These are phyloP conservation scores for Mortierella alpina DNA, from an alignment of 192 early-diverging fungal species.

Conservation along the genomic window DNA sequence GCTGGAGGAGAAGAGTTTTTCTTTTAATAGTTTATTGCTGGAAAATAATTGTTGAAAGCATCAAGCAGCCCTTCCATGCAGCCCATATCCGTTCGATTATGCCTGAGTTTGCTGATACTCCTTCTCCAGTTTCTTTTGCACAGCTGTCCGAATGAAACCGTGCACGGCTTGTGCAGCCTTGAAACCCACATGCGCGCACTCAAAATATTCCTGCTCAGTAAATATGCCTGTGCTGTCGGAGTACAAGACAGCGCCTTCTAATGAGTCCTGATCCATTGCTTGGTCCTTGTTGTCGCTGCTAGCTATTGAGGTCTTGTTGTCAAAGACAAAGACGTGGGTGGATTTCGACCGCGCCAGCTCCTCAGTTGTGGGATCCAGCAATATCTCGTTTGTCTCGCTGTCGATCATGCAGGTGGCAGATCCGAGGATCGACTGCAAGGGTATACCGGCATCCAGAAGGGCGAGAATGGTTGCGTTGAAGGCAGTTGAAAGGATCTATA, in stretches of 20 bases:
- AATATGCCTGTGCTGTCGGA: slow-evolving; percentile 82
- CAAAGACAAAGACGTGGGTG: slow-evolving; percentile 88
- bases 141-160: slow-evolving; percentile 74
- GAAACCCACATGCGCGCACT: slow-evolving; percentile 39
- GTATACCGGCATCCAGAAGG: slow-evolving; percentile 90
- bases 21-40: neutral
- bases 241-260: slow-evolving; percentile 55
- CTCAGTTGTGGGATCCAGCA: slow-evolving; percentile 83
- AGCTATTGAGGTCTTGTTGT: slow-evolving; percentile 56
- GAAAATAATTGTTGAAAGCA: neutral
- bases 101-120: slow-evolving; percentile 59
- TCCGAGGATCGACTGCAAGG: slow-evolving; percentile 76
- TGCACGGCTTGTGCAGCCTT: slow-evolving; percentile 55
- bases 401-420: slow-evolving; percentile 79
- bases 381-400: slow-evolving; percentile 61
- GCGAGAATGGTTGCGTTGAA: slow-evolving; percentile 89
- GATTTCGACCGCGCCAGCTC: slow-evolving; percentile 80
- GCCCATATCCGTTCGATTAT: slow-evolving; percentile 2
- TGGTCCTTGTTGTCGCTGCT: neutral
- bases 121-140: slow-evolving; percentile 68
- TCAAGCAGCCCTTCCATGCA: neutral
- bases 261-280: neutral
- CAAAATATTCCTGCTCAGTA: slow-evolving; percentile 66
- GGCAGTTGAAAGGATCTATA: slow-evolving; percentile 75
- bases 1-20: neutral